These are phyloP conservation scores for Pythium coloratum DNA, from an alignment of 352 stramenopile genomes.

Conservation along the genomic window DNA sequence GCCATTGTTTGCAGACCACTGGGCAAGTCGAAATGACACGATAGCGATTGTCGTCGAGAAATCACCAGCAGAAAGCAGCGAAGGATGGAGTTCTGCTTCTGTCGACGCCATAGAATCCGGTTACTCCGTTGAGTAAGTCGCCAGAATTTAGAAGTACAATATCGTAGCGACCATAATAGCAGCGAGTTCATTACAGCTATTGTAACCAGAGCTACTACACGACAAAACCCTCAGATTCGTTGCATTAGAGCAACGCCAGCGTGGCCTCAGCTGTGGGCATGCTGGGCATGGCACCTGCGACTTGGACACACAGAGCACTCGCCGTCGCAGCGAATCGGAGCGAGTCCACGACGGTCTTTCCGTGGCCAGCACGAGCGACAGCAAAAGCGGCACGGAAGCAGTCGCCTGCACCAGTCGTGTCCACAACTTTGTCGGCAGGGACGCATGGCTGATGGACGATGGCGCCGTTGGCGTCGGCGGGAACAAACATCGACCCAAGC, in stretches of 20 bases:
- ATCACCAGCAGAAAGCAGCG: too few relatives aligned
- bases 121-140: too few relatives aligned
- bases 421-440: constrained; percentile 58
- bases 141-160: too few relatives aligned
- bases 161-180: too few relatives aligned
- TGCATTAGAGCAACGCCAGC: background rate
- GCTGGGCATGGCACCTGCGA: constrained; percentile 58
- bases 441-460: constrained; percentile 55
- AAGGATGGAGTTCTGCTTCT: too few relatives aligned
- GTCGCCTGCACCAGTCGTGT: constrained; percentile 80
- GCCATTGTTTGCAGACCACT: too few relatives aligned
- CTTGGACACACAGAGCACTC: background rate
- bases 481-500: constrained; percentile 67
- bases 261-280: constrained; percentile 33
- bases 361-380: constrained; percentile 11
- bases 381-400: constrained; percentile 78
- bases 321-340: background rate
- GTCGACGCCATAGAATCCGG: too few relatives aligned
- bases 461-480: constrained; percentile 24
- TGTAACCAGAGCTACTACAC: too few relatives aligned
- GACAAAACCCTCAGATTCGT: too few relatives aligned
- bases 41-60: too few relatives aligned
- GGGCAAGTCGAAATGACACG: too few relatives aligned
- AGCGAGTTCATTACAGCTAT: too few relatives aligned
- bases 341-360: background rate